These are phyloP conservation scores for Termitomyces sp. DNA, from an alignment of 768 basidiomycete species.

Conservation along the genomic window DNA sequence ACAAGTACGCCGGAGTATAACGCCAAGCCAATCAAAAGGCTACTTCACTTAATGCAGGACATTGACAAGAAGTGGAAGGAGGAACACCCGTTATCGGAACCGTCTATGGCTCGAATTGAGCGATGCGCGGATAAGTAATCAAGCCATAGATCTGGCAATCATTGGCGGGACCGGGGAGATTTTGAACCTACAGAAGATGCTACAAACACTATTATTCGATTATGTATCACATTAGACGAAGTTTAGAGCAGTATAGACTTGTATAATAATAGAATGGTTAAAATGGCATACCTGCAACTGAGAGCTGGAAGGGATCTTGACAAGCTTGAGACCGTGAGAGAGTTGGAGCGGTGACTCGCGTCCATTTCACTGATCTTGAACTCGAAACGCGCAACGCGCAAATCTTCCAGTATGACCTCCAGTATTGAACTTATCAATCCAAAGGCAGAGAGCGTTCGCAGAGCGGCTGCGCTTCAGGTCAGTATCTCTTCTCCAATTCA, in stretches of 20 bases:
- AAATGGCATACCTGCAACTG: no score
- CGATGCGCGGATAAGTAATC: neutral
- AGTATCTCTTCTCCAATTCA: conserved; percentile 3
- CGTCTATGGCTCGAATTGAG: neutral
- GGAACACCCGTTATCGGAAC: conserved; percentile 16
- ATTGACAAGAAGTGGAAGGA: conserved; percentile 45
- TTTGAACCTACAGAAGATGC: neutral
- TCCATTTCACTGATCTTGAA: conserved; percentile 11
- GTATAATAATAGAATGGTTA: no score
- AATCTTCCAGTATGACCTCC: conserved; percentile 48
- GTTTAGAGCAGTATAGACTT: no score
- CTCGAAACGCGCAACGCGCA: conserved; percentile 22
- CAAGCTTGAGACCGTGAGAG: neutral
- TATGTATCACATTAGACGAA: no score
- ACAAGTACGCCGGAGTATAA: conserved; percentile 33
- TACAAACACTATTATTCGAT: neutral
- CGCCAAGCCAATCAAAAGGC: conserved; percentile 43
- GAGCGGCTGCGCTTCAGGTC: conserved; percentile 90
- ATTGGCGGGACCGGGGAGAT: neutral
- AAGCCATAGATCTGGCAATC: neutral
- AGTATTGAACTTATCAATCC: conserved; percentile 96
- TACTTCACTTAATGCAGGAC: conserved; percentile 45
- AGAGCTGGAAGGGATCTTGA: neutral
- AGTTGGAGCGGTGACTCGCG: conserved; percentile 25
- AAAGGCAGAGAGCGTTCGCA: conserved; percentile 89